Base-by-base conservation (phyloP, 1,139 yeast genomes). In the Scheffersomyces stambukii region DNA sequence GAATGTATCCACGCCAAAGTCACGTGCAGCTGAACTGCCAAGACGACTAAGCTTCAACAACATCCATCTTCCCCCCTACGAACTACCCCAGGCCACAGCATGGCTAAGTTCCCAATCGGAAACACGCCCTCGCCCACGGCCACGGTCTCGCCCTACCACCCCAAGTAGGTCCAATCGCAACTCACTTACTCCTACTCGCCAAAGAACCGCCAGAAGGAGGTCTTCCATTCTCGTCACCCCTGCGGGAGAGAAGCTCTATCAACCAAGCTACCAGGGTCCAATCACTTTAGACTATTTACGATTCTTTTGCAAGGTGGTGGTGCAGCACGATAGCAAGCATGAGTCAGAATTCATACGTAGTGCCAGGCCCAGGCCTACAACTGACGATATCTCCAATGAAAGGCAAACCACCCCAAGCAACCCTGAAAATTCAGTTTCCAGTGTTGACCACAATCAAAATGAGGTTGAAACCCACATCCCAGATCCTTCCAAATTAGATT, bases 231-330 rank as follows among this genome's bases (percentile, higher is more conserved):
- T 60, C 1, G 35, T 49, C 4, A 48, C 51, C 6, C 43, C 37
- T 4, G 34, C 40, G 4, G 64, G 64, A 0, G 47, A 45, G 10
- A 33, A 45, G 3, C 41, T 43, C 0, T 62, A 48, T 30, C 59
- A 60, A 21, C 48, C 59, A 0, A 51, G 47, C 8, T 64, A 64
- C 37, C 45, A 50, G 6, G 72, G 71, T 0, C 64, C 69, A 1
- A 50, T 66, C 5, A 64, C 70, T 1, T 45, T 59, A 5, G 69
- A 63, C 25, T 66, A 60, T 29, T 46, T 66, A 27, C 43, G 60
- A 25, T 54, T 53, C 18, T 54, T 64, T 28, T 63, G 70, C 31
- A 47, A 52, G 27, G 59, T 60, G 1, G 53, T 55, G 36, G 23
- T 19, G n/a, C 32, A 16, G 13, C 14, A 25, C 18, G 8, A 16